phyloP scores from a whole-genome alignment of 805 yeast genomes.

The Priceomyces medius region DNA sequence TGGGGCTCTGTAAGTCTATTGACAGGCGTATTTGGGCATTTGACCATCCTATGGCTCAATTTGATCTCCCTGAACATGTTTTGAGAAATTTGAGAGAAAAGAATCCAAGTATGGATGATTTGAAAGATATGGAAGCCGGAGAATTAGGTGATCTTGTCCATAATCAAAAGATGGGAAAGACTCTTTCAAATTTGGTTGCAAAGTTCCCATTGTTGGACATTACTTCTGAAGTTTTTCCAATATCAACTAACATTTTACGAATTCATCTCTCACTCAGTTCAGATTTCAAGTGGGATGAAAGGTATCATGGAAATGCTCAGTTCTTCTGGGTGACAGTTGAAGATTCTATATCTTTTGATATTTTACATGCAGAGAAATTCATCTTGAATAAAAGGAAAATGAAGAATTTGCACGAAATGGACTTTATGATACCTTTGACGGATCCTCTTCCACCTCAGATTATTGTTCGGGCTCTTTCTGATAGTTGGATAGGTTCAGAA shows the following conservation, averaged over 20 bases:
- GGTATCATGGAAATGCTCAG: conserved; percentile 78
- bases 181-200: conserved; percentile 57
- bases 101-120: conserved; percentile 64
- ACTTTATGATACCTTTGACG: conserved; percentile 86
- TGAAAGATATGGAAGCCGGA: conserved; percentile 67
- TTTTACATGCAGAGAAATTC: conserved; percentile 81
- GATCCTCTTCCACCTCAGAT: conserved; percentile 92
- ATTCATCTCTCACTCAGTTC: conserved; percentile 69
- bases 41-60: conserved; percentile 87
- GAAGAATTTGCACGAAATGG: conserved; percentile 63
- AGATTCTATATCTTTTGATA: conserved; percentile 69
- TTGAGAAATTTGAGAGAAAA: conserved; percentile 60
- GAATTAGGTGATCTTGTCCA: conserved; percentile 92
- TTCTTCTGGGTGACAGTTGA: conserved; percentile 93
- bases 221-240: conserved; percentile 82
- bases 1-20: conserved; percentile 82
- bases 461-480: conserved; percentile 75
- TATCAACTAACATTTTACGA: conserved; percentile 82
- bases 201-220: conserved; percentile 75
- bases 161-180: conserved; percentile 69
- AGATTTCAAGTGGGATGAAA: conserved; percentile 83
- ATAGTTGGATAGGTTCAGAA: conserved; percentile 88
- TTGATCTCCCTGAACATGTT: conserved; percentile 71
- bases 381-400: conserved; percentile 61
- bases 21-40: conserved; percentile 86